These are phyloP conservation scores for Colletotrichum sidae DNA, from an alignment of 2,329 filamentous ascomycete genomes.

Conservation along the genomic window DNA sequence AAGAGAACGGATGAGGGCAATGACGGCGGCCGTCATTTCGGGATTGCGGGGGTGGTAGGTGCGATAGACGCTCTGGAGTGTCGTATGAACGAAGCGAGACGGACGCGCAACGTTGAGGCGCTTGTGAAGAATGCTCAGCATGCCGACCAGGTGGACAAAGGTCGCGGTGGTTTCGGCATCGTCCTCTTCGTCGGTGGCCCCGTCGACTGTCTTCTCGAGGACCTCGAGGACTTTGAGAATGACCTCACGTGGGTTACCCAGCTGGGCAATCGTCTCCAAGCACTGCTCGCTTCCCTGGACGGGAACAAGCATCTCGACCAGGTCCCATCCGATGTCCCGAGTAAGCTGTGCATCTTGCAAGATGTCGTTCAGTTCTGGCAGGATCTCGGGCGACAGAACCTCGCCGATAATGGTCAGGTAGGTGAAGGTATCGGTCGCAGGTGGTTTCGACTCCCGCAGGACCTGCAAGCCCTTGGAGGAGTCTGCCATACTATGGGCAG, in stretches of 20 bases:
- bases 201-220: conserved; percentile 64
- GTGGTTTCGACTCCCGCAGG: conserved; percentile 61
- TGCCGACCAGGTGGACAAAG: conserved; percentile 77
- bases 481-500: conserved; percentile 39
- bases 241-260: conserved; percentile 85
- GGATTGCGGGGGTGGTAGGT: conserved; percentile 73
- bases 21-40: conserved; percentile 76
- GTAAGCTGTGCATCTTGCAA: conserved; percentile 77
- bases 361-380: conserved; percentile 76
- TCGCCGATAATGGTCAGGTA: conserved; percentile 84
- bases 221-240: conserved; percentile 84
- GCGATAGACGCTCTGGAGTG: conserved; percentile 77
- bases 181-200: conserved; percentile 54
- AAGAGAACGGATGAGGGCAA: conserved; percentile 77
- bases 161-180: conserved; percentile 56
- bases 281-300: conserved; percentile 77
- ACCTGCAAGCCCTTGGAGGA: conserved; percentile 56
- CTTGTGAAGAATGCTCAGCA: conserved; percentile 79
- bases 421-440: conserved; percentile 74
- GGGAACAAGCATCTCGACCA: conserved; percentile 79
- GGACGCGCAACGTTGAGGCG: conserved; percentile 83
- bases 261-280: conserved; percentile 77
- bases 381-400: conserved; percentile 73
- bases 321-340: conserved; percentile 85
- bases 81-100: conserved; percentile 81